Percentiles rank a stretch among this genome's conserved stretches.
Conservation (phyloP, 2,329 filamentous ascomycete species). For the Aspergillus pseudonomiae region DNA sequence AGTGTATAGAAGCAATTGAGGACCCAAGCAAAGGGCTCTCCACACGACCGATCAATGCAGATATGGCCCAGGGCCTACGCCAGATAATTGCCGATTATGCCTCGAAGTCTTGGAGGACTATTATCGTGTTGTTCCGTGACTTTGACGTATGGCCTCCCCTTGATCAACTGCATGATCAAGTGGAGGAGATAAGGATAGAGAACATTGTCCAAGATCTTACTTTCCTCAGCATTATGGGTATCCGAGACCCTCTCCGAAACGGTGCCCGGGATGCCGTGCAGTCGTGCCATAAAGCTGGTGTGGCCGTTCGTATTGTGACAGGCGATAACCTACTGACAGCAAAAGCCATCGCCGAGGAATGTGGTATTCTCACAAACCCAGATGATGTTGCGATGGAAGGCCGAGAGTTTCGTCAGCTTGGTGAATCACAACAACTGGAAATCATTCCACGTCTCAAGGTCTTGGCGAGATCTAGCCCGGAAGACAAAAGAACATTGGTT, state of each 20-base stretch:
- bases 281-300: slow-evolving; percentile 63
- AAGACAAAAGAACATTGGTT: slow-evolving; percentile 62
- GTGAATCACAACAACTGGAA: slow-evolving; percentile 54
- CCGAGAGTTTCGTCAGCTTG: slow-evolving; percentile 60
- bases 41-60: background rate
- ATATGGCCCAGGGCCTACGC: background rate
- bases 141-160: slow-evolving; percentile 64
- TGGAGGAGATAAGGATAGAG: background rate
- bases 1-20: slow-evolving; percentile 25
- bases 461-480: slow-evolving; percentile 61
- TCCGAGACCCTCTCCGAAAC: slow-evolving; percentile 65
- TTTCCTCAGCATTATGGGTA: slow-evolving; percentile 65
- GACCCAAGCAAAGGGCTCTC: slow-evolving; percentile 14
- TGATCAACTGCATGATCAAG: background rate
- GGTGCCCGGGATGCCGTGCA: slow-evolving; percentile 64
- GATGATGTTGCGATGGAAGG: slow-evolving; percentile 64
- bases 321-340: slow-evolving; percentile 69
- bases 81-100: slow-evolving; percentile 31
- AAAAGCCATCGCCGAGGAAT: slow-evolving; percentile 67
- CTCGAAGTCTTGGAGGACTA: slow-evolving; percentile 65
- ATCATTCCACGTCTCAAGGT: slow-evolving; percentile 58
- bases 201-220: slow-evolving; percentile 54
- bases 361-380: slow-evolving; percentile 56
- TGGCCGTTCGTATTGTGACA: slow-evolving; percentile 68
- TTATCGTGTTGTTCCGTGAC: slow-evolving; percentile 69